Evolutionary conservation across 768 basidiomycete species (phyloP).

Genomic region (Pleurotus citrinopileatus): DNA sequence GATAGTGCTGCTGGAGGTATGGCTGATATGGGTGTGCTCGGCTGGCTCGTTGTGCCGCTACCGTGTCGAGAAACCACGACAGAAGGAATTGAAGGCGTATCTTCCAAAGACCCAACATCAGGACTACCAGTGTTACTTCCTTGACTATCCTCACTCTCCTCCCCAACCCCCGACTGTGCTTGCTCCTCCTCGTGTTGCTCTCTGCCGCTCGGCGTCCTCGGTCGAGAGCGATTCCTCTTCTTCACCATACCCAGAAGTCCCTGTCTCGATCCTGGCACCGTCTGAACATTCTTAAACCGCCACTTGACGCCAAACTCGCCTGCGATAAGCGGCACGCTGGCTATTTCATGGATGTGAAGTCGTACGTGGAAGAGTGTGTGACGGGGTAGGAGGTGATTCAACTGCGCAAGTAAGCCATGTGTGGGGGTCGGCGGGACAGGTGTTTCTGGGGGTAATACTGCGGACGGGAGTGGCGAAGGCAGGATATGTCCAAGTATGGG

Average conservation of each 20-base stretch:
- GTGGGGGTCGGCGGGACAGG: slow-evolving; percentile 9
- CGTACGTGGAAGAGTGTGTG: slow-evolving; percentile 66
- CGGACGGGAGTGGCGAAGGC: slow-evolving; percentile 2
- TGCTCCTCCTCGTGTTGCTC: slow-evolving; percentile 14
- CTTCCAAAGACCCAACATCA: not conserved
- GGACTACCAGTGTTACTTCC: slow-evolving; percentile 11
- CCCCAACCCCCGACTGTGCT: slow-evolving; percentile 14
- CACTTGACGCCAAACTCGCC: slow-evolving; percentile 71
- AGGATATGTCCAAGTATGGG: not conserved
- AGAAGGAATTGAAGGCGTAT: slow-evolving; percentile 13
- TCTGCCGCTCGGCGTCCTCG: slow-evolving; percentile 18
- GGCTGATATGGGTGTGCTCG: not conserved
- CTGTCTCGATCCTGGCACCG: slow-evolving; percentile 29
- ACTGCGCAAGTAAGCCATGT: slow-evolving; percentile 49
- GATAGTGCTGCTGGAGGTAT: not conserved
- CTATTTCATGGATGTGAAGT: slow-evolving; percentile 62
- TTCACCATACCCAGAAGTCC: slow-evolving; percentile 34
- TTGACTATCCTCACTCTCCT: slow-evolving; percentile 16
- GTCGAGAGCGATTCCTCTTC: slow-evolving; percentile 14
- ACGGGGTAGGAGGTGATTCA: slow-evolving; percentile 58
- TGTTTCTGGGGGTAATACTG: not conserved
- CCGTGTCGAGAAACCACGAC: slow-evolving; percentile 14
- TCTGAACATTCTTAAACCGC: slow-evolving; percentile 62
- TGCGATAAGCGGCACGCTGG: slow-evolving; percentile 66
- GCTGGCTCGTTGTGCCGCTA: not conserved